Conservation (phyloP, 345 rosid species). For the Eutrema heterophyllum region DNA sequence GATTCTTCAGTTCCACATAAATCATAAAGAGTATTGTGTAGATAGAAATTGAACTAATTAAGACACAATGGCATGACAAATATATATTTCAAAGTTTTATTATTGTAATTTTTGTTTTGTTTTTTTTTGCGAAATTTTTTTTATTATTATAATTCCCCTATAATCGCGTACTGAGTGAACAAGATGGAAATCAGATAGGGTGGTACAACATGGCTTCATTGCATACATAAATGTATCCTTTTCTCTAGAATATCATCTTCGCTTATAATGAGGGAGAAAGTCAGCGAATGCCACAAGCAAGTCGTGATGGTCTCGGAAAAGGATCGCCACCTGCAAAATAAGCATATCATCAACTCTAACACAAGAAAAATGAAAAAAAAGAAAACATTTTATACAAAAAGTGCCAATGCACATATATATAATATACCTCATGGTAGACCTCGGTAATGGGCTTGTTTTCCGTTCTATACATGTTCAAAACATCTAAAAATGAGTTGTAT, state of each 20-base stretch:
- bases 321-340: constrained; percentile 54
- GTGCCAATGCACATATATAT: not conserved
- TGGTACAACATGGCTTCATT: not conserved
- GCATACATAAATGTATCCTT: not conserved
- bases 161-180: not conserved
- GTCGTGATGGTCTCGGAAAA: constrained; percentile 70
- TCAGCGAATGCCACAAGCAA: constrained; percentile 64
- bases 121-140: no score
- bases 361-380: not conserved
- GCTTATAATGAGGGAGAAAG: constrained; percentile 45
- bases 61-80: no score
- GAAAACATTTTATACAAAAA: not conserved
- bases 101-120: no score
- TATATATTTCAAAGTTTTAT: no score
- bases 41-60: no score
- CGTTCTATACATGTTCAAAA: constrained; percentile 63
- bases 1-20: not conserved
- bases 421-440: constrained; percentile 65
- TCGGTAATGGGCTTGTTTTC: constrained; percentile 60
- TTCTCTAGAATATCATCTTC: not conserved
- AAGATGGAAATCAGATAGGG: not conserved
- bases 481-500: constrained; percentile 71
- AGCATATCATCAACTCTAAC: not conserved
- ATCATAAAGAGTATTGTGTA: not conserved
- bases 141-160: no score